Evolutionary conservation across 2,329 filamentous ascomycete species (phyloP).

Genomic region (Ceratocystis cacaofunesta): DNA sequence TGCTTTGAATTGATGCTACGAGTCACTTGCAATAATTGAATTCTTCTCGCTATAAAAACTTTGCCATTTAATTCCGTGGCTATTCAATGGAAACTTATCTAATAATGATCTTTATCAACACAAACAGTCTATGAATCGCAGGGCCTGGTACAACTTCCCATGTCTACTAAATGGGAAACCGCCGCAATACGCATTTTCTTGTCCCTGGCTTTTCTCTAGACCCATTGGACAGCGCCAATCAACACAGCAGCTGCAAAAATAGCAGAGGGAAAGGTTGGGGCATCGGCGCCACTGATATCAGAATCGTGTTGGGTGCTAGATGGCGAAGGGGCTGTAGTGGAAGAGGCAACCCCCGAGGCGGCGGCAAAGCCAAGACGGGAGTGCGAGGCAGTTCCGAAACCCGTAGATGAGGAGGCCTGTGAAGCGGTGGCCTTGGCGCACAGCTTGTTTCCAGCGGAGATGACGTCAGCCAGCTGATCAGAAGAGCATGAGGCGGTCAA

Average conservation of each 20-base stretch:
- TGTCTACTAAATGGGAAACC: neutral
- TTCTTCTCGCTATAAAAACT: neutral
- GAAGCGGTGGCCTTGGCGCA: conserved; percentile 22
- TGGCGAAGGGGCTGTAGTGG: neutral
- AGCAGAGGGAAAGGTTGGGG: conserved; percentile 23
- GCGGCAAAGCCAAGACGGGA: conserved; percentile 8
- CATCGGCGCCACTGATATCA: conserved; percentile 21
- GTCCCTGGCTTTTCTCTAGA: neutral
- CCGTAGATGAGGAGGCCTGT: conserved; percentile 8
- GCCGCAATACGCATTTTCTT: neutral
- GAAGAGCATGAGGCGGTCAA: conserved; percentile 25
- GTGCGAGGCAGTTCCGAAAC: neutral
- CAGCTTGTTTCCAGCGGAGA: conserved; percentile 22
- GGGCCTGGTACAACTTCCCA: neutral
- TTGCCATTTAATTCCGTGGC: too few relatives aligned
- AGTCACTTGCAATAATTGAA: too few relatives aligned
- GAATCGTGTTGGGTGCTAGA: conserved; percentile 18
- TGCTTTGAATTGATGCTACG: too few relatives aligned
- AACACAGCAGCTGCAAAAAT: conserved; percentile 22
- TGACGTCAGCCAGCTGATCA: conserved; percentile 23
- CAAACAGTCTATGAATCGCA: neutral
- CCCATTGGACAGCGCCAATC: neutral
- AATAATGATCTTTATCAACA: neutral
- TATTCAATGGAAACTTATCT: too few relatives aligned
- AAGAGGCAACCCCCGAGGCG: conserved; percentile 8